A percentile compares a stretch with the other conserved stretches of the same genome.
Evolutionary conservation across 768 basidiomycete species (phyloP).

Genomic region (Kockovaella imperatae): DNA sequence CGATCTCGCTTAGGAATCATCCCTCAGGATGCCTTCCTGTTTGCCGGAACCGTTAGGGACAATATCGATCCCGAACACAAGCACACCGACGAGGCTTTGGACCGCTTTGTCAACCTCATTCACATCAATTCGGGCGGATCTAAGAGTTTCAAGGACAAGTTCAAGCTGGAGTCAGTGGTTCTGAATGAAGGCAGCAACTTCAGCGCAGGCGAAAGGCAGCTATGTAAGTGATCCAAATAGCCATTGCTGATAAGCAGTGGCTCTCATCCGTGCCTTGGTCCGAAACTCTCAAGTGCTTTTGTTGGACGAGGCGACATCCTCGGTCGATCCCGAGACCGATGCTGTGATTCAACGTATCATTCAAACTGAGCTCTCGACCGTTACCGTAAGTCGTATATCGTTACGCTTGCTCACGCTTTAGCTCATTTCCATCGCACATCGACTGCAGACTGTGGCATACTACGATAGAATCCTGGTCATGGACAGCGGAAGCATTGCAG

Average conservation of each 20-base stretch:
- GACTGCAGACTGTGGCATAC: slow-evolving; percentile 37
- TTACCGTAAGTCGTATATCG: slow-evolving; percentile 14
- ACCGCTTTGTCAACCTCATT: slow-evolving; percentile 58
- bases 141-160: slow-evolving; percentile 54
- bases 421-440: slow-evolving; percentile 31
- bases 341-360: slow-evolving; percentile 58
- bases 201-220: slow-evolving; percentile 60
- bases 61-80: slow-evolving; percentile 54
- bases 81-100: slow-evolving; percentile 56
- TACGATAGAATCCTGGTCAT: slow-evolving; percentile 42
- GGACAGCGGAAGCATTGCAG: slow-evolving; percentile 2
- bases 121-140: slow-evolving; percentile 41
- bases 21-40: slow-evolving; percentile 60
- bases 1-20: slow-evolving; percentile 58
- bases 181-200: slow-evolving; percentile 62
- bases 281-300: slow-evolving; percentile 58
- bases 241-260: slow-evolving; percentile 40
- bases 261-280: slow-evolving; percentile 57
- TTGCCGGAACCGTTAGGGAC: slow-evolving; percentile 44
- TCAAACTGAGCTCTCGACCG: slow-evolving; percentile 51
- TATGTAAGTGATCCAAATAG: slow-evolving; percentile 35
- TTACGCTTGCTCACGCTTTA: not conserved
- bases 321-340: slow-evolving; percentile 55
- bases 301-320: slow-evolving; percentile 50
- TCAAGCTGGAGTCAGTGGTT: slow-evolving; percentile 57